phyloP scores from a whole-genome alignment of 495 filamentous ascomycete species.

The Penicillium robsamsonii region DNA sequence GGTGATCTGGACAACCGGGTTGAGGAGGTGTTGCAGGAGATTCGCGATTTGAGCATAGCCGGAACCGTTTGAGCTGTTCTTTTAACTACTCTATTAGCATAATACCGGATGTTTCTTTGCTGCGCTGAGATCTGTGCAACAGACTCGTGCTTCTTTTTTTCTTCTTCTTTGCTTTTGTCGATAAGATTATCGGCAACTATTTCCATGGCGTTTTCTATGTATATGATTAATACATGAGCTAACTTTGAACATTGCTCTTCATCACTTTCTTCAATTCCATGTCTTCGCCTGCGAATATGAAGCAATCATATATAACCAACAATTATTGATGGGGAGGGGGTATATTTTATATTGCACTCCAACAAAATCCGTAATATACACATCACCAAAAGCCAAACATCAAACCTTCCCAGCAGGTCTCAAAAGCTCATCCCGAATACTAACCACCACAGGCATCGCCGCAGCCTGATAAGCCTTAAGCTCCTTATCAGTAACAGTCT shows the following conservation, averaged over 20 bases:
- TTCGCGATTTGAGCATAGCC: slow-evolving; percentile 92
- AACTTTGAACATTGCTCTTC: not conserved
- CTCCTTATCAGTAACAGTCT: slow-evolving; percentile 55
- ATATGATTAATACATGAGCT: slow-evolving; percentile 15
- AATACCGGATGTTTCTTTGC: slow-evolving; percentile 8
- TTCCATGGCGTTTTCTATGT: slow-evolving; percentile 11
- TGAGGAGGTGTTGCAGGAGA: slow-evolving; percentile 95
- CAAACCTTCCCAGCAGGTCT: slow-evolving; percentile 8
- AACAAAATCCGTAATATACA: not conserved
- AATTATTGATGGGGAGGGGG: not conserved
- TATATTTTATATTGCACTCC: not conserved
- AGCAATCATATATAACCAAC: not conserved
- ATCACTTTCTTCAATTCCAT: slow-evolving; percentile 1
- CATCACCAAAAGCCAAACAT: not conserved
- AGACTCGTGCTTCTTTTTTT: slow-evolving; percentile 3
- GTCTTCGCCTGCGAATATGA: not conserved
- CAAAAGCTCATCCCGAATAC: slow-evolving; percentile 48
- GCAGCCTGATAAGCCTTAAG: slow-evolving; percentile 47
- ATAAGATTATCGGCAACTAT: not conserved
- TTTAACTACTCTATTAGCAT: slow-evolving; percentile 9
- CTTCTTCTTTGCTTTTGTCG: slow-evolving; percentile 7
- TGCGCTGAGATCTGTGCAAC: not conserved
- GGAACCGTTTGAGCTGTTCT: slow-evolving; percentile 55
- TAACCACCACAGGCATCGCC: slow-evolving; percentile 49
- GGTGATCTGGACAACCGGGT: slow-evolving; percentile 89